phyloP scores from a whole-genome alignment of 2,329 filamentous ascomycete genomes.

The Monosporascus sp. region DNA sequence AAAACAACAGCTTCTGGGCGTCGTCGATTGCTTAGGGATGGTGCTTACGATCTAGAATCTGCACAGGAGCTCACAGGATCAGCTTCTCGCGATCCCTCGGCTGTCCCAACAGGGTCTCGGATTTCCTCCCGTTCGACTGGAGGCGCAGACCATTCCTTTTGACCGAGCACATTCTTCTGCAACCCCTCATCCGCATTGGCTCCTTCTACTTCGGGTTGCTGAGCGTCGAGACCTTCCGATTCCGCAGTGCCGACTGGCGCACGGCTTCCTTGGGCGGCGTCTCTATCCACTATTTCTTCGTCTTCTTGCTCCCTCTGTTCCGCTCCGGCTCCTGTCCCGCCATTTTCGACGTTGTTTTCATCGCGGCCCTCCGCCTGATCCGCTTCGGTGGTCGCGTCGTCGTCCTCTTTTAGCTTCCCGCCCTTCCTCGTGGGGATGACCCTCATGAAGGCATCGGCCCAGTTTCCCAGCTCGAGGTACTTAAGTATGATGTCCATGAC shows the following conservation, averaged over 20 bases:
- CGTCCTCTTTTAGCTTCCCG: conserved; percentile 54
- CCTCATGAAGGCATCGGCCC: conserved; percentile 81
- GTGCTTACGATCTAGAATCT: too few relatives aligned
- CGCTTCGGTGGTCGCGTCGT: conserved; percentile 8
- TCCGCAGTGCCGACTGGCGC: not conserved
- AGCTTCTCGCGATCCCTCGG: not conserved
- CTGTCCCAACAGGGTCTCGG: not conserved
- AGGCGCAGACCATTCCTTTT: conserved; percentile 17
- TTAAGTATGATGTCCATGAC: conserved; percentile 94
- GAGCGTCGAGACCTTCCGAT: not conserved
- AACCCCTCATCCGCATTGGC: conserved; percentile 15
- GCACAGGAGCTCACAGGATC: not conserved
- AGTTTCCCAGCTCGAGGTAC: conserved; percentile 87
- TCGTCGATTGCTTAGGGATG: too few relatives aligned
- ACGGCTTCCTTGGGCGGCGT: not conserved
- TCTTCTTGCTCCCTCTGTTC: not conserved
- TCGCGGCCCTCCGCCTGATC: conserved; percentile 6
- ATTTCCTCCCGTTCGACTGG: conserved; percentile 8
- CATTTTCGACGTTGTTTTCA: not conserved
- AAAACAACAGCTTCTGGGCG: too few relatives aligned
- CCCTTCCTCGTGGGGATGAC: conserved; percentile 92
- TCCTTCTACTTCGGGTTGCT: conserved; percentile 8
- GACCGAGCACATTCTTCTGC: conserved; percentile 14
- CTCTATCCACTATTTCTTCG: not conserved
- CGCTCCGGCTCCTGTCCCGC: not conserved